A percentile compares a stretch with the other conserved stretches of the same genome.
Evolutionary conservation across 805 yeast genomes (phyloP).

Genomic region (Starmerella stellata): DNA sequence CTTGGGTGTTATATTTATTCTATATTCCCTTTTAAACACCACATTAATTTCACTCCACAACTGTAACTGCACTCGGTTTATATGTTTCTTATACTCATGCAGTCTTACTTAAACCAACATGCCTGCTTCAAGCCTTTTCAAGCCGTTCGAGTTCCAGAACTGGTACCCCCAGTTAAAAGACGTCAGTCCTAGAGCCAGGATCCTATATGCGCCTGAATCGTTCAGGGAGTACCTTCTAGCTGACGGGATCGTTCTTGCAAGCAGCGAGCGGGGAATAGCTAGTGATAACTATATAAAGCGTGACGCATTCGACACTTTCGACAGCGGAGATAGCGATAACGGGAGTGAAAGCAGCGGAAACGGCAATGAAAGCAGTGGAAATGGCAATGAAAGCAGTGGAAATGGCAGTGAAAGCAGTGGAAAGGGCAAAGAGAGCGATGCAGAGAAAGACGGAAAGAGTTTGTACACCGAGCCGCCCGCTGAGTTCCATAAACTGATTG

Average conservation of each 20-base stretch:
- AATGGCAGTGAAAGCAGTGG: constrained; percentile 20
- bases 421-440: constrained; percentile 34
- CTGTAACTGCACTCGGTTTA: too few relatives aligned
- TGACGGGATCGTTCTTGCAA: constrained; percentile 53
- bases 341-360: constrained; percentile 15
- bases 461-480: constrained; percentile 19
- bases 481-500: constrained; percentile 40
- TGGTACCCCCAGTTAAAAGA: constrained; percentile 42
- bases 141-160: constrained; percentile 8
- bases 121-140: too few relatives aligned
- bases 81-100: too few relatives aligned
- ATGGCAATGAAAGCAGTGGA: constrained; percentile 44
- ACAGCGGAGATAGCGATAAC: not conserved
- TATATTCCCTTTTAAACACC: too few relatives aligned
- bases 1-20: too few relatives aligned
- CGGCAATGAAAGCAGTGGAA: constrained; percentile 42
- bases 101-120: too few relatives aligned
- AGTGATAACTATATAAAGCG: constrained; percentile 3
- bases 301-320: constrained; percentile 10
- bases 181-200: constrained; percentile 32
- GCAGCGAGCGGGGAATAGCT: constrained; percentile 26
- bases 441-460: constrained; percentile 40
- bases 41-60: too few relatives aligned
- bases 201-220: constrained; percentile 39
- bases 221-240: constrained; percentile 43